These are phyloP conservation scores for Fraxinus paxiana DNA, from an alignment of 305 asterid genomes.

Conservation along the genomic window DNA sequence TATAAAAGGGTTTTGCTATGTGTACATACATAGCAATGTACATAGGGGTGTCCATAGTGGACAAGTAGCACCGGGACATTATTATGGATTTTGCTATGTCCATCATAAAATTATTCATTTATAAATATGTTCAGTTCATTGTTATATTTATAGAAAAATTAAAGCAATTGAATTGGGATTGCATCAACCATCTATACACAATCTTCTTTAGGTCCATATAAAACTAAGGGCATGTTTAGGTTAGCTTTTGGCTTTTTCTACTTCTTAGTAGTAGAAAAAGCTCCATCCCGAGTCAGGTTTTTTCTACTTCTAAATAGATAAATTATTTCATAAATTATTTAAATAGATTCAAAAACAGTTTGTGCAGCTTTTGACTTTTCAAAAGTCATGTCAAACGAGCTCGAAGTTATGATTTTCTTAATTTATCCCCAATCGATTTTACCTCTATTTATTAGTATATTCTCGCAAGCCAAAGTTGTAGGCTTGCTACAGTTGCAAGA, in stretches of 20 bases:
- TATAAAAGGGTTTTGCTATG: neutral
- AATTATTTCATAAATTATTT: neutral
- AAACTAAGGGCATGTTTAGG: neutral
- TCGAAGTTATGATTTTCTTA: neutral
- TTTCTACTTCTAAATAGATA: neutral
- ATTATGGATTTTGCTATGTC: too few relatives aligned
- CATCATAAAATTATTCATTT: neutral
- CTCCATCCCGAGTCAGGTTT: neutral
- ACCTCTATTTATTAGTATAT: neutral
- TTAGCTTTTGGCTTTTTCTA: neutral
- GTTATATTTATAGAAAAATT: neutral
- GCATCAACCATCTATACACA: neutral
- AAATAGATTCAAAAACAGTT: neutral
- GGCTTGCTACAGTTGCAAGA: slow-evolving; percentile 57
- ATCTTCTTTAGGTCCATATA: neutral
- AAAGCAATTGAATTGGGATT: neutral
- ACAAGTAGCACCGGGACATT: too few relatives aligned
- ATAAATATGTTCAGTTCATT: neutral
- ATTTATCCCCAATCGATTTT: neutral
- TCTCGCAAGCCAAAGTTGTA: slow-evolving; percentile 28
- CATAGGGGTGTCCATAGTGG: too few relatives aligned
- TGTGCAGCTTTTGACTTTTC: neutral
- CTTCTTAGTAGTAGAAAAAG: neutral
- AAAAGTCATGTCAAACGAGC: neutral
- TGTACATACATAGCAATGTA: too few relatives aligned